A percentile compares a stretch with the other conserved stretches of the same genome.
Evolutionary conservation across 2,329 filamentous ascomycete genomes (phyloP).

Genomic region (Scedosporium aurantiacum): DNA sequence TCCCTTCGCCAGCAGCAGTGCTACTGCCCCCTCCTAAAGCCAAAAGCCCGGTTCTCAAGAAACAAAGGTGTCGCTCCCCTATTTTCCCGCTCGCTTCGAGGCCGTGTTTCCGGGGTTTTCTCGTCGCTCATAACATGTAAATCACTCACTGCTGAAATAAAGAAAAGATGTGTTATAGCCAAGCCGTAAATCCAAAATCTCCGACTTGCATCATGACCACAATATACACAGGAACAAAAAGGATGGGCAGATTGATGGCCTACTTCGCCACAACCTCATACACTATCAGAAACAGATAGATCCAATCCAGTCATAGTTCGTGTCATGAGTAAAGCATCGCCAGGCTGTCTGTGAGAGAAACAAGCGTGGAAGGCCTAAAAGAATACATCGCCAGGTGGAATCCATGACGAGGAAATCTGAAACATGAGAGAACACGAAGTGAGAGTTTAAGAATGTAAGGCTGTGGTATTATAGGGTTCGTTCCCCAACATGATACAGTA

Average conservation of each 20-base stretch:
- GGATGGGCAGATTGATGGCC: conserved; percentile 7
- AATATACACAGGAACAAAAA: not conserved
- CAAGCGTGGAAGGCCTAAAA: no score
- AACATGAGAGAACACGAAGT: no score
- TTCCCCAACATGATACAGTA: not conserved
- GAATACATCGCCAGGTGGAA: no score
- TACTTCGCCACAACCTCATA: not conserved
- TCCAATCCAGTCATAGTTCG: no score
- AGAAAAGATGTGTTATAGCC: not conserved
- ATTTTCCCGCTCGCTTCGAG: not conserved
- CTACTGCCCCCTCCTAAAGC: not conserved
- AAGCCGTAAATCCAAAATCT: not conserved
- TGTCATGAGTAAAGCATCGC: no score
- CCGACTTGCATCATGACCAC: not conserved
- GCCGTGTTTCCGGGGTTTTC: not conserved
- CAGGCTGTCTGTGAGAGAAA: no score
- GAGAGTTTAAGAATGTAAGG: not conserved
- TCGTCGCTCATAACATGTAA: not conserved
- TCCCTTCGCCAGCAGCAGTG: not conserved
- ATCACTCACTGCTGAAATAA: not conserved
- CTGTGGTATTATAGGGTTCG: not conserved
- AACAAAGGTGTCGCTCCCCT: not conserved
- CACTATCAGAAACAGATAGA: not conserved
- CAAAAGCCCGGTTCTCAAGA: not conserved
- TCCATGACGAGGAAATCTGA: no score